These are phyloP conservation scores for Amylocarpus encephaloides DNA, from an alignment of 2,329 filamentous ascomycete genomes.

Conservation along the genomic window DNA sequence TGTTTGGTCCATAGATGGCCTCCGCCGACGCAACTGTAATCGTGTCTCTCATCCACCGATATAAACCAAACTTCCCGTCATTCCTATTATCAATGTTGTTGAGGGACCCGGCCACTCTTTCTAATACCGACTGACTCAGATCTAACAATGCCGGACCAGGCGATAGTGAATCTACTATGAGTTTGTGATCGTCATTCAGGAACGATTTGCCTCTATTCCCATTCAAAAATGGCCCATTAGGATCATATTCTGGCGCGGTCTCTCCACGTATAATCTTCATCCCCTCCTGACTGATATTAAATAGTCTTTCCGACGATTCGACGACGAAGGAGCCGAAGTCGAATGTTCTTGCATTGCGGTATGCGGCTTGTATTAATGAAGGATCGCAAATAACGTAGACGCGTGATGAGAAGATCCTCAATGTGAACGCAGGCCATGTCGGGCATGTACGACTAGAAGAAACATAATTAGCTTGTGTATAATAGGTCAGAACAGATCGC, in stretches of 20 bases:
- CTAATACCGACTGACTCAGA: constrained; percentile 35
- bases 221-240: constrained; percentile 19
- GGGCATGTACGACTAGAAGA: constrained; percentile 19
- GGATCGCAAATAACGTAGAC: constrained; percentile 42
- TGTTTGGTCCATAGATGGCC: constrained; percentile 40
- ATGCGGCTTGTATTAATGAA: constrained; percentile 35
- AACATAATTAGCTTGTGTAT: neutral
- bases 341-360: constrained; percentile 36
- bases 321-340: constrained; percentile 39
- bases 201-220: constrained; percentile 31
- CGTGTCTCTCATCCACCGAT: constrained; percentile 35
- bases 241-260: constrained; percentile 25
- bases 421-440: constrained; percentile 35
- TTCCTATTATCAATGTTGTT: constrained; percentile 21
- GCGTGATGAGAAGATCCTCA: constrained; percentile 39
- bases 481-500: neutral
- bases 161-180: constrained; percentile 33
- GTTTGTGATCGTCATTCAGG: constrained; percentile 31
- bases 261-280: constrained; percentile 29
- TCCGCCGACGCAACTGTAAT: constrained; percentile 36
- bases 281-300: constrained; percentile 33
- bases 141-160: constrained; percentile 33
- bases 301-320: constrained; percentile 34
- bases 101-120: constrained; percentile 32
- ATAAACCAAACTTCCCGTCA: constrained; percentile 33